phyloP scores from a whole-genome alignment of 495 filamentous ascomycete genomes.

The Aspergillus bridgeri region DNA sequence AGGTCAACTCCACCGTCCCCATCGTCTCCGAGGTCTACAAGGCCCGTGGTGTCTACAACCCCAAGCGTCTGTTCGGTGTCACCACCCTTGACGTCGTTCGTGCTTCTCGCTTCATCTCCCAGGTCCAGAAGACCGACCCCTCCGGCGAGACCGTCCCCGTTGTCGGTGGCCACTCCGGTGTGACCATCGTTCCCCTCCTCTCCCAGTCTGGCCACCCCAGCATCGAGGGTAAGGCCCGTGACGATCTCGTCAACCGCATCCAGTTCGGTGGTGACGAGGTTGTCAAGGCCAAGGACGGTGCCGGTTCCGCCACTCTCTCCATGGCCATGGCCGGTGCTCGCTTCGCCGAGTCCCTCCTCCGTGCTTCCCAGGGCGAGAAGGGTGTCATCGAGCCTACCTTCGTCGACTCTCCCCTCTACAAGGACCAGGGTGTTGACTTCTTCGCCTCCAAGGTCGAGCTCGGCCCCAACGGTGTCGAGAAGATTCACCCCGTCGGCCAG shows the following conservation, averaged over 20 bases:
- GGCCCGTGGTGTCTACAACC: constrained; percentile 90
- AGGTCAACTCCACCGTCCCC: constrained; percentile 96
- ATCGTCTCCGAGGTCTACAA: constrained; percentile 98
- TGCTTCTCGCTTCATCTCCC: constrained; percentile 92
- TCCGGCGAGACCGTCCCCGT: constrained; percentile 90
- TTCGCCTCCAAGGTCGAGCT: constrained; percentile 93
- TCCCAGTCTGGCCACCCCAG: constrained; percentile 86
- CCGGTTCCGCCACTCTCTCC: constrained; percentile 95
- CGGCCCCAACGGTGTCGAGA: constrained; percentile 92
- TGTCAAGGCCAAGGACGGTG: constrained; percentile 97
- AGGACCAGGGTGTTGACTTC: constrained; percentile 94
- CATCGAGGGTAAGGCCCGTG: constrained; percentile 68
- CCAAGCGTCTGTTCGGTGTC: constrained; percentile 97
- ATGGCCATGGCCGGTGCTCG: constrained; percentile 99
- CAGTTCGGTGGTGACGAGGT: constrained; percentile 99
- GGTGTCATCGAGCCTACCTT: constrained; percentile 94
- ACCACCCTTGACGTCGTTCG: constrained; percentile 99
- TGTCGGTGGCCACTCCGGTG: constrained; percentile 93
- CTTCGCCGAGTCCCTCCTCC: constrained; percentile 92
- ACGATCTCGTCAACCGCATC: constrained; percentile 85
- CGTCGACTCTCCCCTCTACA: constrained; percentile 94
- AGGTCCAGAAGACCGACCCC: constrained; percentile 87
- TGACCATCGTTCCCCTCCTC: constrained; percentile 96
- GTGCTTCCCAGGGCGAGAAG: constrained; percentile 90
- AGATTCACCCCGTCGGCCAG: constrained; percentile 81